These are phyloP conservation scores for Chamaenerion angustifolium DNA, from an alignment of 345 rosid genomes.

Conservation along the genomic window DNA sequence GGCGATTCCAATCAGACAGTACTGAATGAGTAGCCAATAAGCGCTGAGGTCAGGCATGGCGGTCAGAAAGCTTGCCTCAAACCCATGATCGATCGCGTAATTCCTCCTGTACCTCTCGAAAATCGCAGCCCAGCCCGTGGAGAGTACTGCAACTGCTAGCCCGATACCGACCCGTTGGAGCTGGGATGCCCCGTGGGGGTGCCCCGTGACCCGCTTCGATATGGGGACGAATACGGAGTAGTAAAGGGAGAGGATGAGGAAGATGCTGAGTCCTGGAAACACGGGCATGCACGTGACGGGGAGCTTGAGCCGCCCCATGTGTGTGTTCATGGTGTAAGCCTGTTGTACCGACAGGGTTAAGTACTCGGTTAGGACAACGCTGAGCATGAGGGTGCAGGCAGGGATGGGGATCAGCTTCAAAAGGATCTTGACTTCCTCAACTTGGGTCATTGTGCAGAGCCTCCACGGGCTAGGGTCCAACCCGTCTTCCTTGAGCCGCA, in stretches of 20 bases:
- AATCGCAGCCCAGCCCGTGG: conserved; percentile 60
- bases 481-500: conserved; percentile 68
- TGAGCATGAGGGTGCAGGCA: conserved; percentile 66
- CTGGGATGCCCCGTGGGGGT: conserved; percentile 90
- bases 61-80: conserved; percentile 33
- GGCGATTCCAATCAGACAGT: conserved; percentile 75
- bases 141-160: conserved; percentile 48
- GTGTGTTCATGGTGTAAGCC: conserved; percentile 68
- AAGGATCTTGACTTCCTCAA: conserved; percentile 82
- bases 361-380: conserved; percentile 50
- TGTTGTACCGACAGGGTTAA: conserved; percentile 86
- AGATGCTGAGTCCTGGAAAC: conserved; percentile 80
- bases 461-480: conserved; percentile 57
- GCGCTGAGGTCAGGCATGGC: conserved; percentile 61
- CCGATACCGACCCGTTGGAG: conserved; percentile 86
- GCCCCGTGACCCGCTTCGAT: conserved; percentile 57
- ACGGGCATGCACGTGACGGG: conserved; percentile 93
- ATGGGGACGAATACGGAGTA: conserved; percentile 64
- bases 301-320: conserved; percentile 53
- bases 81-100: conserved; percentile 53
- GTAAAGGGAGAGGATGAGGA: conserved; percentile 58
- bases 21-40: conserved; percentile 76
- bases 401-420: conserved; percentile 63
- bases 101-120: conserved; percentile 69
- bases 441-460: conserved; percentile 90